Conservation (phyloP, 768 basidiomycete genomes). For the Rhodotorula taiwanensis region DNA sequence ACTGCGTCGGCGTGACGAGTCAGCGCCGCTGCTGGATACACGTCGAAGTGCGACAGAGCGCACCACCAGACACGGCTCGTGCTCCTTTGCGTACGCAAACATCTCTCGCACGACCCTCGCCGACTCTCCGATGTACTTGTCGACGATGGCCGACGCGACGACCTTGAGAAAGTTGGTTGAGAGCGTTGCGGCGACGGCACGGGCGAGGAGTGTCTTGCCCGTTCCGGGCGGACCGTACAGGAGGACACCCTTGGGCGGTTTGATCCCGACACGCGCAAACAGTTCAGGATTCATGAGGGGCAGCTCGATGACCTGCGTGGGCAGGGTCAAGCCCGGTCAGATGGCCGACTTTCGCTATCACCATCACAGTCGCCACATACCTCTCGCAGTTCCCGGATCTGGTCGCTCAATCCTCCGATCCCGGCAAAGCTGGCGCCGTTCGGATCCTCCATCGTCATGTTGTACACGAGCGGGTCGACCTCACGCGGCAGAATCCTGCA, state of each 20-base stretch:
- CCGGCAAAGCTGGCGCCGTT: slow-evolving; percentile 92
- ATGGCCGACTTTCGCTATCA: not conserved
- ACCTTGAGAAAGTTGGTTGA: slow-evolving; percentile 99
- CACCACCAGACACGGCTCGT: slow-evolving; percentile 65
- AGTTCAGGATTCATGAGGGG: slow-evolving; percentile 90
- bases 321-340: no score
- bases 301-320: slow-evolving; percentile 72
- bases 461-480: slow-evolving; percentile 96
- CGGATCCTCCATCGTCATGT: slow-evolving; percentile 98
- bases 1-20: not conserved
- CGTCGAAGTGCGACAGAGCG: no score
- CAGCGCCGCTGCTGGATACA: no score
- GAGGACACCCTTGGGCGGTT: slow-evolving; percentile 89
- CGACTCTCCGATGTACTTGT: slow-evolving; percentile 98
- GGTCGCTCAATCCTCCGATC: slow-evolving; percentile 90
- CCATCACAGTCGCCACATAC: slow-evolving; percentile 48
- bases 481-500: slow-evolving; percentile 76
- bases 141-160: slow-evolving; percentile 93
- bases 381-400: slow-evolving; percentile 93
- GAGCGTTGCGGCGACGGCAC: slow-evolving; percentile 91
- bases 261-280: slow-evolving; percentile 91
- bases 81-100: slow-evolving; percentile 96
- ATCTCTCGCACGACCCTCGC: slow-evolving; percentile 94
- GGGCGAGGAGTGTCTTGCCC: slow-evolving; percentile 87
- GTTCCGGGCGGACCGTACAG: slow-evolving; percentile 95